phyloP scores from a whole-genome alignment of 108 stramenopile genomes.

The Skeletonema marinoi region DNA sequence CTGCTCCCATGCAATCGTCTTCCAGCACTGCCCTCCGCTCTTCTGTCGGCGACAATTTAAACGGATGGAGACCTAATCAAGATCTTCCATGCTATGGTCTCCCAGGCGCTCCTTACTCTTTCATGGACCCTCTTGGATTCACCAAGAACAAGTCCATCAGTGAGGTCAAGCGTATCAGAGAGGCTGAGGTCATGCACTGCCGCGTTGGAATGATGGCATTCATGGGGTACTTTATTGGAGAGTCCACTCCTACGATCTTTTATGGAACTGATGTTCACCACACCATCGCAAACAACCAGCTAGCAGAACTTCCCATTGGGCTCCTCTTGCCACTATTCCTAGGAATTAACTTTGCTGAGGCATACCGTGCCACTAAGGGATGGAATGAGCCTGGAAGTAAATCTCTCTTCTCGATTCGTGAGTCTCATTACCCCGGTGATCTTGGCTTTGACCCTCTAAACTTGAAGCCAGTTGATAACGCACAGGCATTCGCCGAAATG shows the following conservation, averaged over 20 bases:
- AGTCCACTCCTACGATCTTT: conserved; percentile 46
- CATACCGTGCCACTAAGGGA: conserved; percentile 31
- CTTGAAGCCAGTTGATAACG: conserved; percentile 51
- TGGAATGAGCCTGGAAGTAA: conserved; percentile 40
- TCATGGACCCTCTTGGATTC: conserved; percentile 58
- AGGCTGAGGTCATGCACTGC: conserved; percentile 64
- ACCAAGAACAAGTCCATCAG: conserved; percentile 38
- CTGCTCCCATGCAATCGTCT: conserved; percentile 3
- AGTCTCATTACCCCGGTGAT: conserved; percentile 63
- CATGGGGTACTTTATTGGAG: conserved; percentile 42
- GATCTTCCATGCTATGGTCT: conserved; percentile 32
- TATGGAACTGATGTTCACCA: conserved; percentile 48
- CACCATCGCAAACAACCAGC: conserved; percentile 59
- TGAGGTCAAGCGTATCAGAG: conserved; percentile 58
- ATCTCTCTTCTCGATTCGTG: conserved; percentile 50
- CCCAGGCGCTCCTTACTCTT: conserved; percentile 37
- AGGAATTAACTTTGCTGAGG: conserved; percentile 45
- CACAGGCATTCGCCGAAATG: conserved; percentile 36
- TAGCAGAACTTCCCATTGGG: conserved; percentile 43
- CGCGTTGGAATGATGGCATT: conserved; percentile 64
- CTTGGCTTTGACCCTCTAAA: conserved; percentile 60
- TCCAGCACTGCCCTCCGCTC: conserved; percentile 15
- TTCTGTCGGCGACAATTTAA: conserved; percentile 21
- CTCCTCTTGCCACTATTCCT: conserved; percentile 43
- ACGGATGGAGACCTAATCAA: conserved; percentile 35